These are phyloP conservation scores for Mycena alexandri DNA, from an alignment of 768 basidiomycete species.

Conservation along the genomic window DNA sequence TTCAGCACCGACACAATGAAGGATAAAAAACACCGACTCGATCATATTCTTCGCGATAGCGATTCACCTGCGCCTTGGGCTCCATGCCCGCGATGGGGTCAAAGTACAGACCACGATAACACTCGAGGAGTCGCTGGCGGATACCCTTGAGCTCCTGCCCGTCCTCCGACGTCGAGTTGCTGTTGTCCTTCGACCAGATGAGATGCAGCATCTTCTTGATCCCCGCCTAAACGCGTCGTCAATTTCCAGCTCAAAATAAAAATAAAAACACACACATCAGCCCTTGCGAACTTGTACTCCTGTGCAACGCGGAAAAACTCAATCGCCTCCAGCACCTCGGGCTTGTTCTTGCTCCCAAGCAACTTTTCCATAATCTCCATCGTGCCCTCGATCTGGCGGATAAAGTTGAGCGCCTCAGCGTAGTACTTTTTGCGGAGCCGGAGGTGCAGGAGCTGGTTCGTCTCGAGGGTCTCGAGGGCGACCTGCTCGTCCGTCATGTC, in stretches of 20 bases:
- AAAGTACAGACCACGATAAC: slow-evolving; percentile 90
- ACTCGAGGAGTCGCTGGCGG: slow-evolving; percentile 87
- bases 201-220: slow-evolving; percentile 97
- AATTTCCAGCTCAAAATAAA: neutral
- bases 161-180: slow-evolving; percentile 72
- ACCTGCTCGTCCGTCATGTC: slow-evolving; percentile 80
- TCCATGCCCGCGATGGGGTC: slow-evolving; percentile 81
- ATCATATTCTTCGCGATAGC: slow-evolving; percentile 98
- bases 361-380: slow-evolving; percentile 82
- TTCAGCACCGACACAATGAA: neutral
- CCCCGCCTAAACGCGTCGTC: slow-evolving; percentile 68
- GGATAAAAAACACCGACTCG: slow-evolving; percentile 68
- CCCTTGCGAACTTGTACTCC: slow-evolving; percentile 83
- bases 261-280: slow-evolving; percentile 65
- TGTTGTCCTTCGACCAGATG: slow-evolving; percentile 97
- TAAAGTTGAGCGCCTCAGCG: slow-evolving; percentile 87
- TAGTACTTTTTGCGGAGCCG: slow-evolving; percentile 89
- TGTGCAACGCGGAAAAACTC: slow-evolving; percentile 90
- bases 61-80: slow-evolving; percentile 87
- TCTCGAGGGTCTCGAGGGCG: slow-evolving; percentile 76
- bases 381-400: slow-evolving; percentile 68
- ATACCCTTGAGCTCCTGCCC: slow-evolving; percentile 87
- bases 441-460: slow-evolving; percentile 73
- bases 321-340: slow-evolving; percentile 87
- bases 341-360: slow-evolving; percentile 87